These are phyloP conservation scores for Phytopythium delawarense DNA, from an alignment of 352 stramenopile genomes.

Conservation along the genomic window DNA sequence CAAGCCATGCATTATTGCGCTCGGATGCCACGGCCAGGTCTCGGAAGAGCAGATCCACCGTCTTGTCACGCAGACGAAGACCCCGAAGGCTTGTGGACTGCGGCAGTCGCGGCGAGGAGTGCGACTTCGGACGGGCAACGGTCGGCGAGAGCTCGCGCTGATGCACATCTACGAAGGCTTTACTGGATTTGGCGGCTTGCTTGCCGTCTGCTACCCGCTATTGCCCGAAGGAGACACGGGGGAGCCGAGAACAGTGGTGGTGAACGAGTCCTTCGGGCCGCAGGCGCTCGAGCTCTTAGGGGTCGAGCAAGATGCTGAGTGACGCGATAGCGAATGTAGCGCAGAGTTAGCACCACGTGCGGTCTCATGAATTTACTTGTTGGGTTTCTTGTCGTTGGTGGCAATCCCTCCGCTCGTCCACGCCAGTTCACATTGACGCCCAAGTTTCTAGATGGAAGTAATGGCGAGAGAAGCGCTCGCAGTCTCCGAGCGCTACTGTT, in stretches of 20 bases:
- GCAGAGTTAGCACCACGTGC: background rate
- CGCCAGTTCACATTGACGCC: background rate
- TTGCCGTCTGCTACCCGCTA: background rate
- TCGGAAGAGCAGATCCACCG: background rate
- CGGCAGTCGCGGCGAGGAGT: background rate
- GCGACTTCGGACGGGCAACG: background rate
- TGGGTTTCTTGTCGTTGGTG: background rate
- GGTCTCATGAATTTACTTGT: background rate
- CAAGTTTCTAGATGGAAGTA: background rate
- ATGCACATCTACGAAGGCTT: background rate
- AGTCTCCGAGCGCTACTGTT: background rate
- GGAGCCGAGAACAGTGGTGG: background rate
- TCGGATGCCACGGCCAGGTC: background rate
- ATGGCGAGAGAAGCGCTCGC: too few relatives aligned
- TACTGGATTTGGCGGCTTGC: background rate
- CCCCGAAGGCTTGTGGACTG: background rate
- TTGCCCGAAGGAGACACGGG: background rate
- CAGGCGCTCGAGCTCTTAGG: background rate
- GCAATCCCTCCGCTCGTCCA: background rate
- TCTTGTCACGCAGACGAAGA: background rate
- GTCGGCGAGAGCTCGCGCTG: background rate
- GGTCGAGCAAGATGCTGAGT: background rate
- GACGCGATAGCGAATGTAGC: background rate
- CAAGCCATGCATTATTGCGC: background rate
- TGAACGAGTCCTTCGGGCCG: background rate